phyloP scores from a whole-genome alignment of 2,329 filamentous ascomycete species.

The Colletotrichum liaoningense region DNA sequence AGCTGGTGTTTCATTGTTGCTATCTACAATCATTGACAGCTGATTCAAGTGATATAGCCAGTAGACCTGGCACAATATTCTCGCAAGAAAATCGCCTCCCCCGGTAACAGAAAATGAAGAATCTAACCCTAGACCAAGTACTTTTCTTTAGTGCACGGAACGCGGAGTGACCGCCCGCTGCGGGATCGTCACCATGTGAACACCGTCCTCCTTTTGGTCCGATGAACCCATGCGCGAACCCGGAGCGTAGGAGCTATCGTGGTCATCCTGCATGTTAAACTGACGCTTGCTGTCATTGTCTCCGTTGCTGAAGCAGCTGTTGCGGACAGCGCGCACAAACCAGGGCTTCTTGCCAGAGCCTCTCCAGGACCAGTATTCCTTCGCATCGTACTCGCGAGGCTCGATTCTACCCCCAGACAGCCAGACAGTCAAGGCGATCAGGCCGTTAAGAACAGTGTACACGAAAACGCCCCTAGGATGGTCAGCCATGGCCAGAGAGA shows the following conservation, averaged over 20 bases:
- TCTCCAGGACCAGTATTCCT: slow-evolving; percentile 68
- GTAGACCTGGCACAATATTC: slow-evolving; percentile 4
- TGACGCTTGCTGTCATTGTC: slow-evolving; percentile 40
- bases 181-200: slow-evolving; percentile 33
- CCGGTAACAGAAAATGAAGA: neutral
- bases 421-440: slow-evolving; percentile 58
- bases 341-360: slow-evolving; percentile 59
- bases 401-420: slow-evolving; percentile 55
- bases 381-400: slow-evolving; percentile 64
- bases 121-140: neutral
- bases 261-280: slow-evolving; percentile 35
- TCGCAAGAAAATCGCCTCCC: neutral
- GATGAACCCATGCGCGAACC: slow-evolving; percentile 33
- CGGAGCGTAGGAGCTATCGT: slow-evolving; percentile 33
- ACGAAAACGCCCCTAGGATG: slow-evolving; percentile 62
- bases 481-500: slow-evolving; percentile 4
- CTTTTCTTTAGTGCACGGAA: slow-evolving; percentile 25
- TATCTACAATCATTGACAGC: slow-evolving; percentile 30
- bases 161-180: slow-evolving; percentile 31
- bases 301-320: slow-evolving; percentile 39
- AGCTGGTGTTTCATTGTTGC: slow-evolving; percentile 2
- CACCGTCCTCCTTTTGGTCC: slow-evolving; percentile 34
- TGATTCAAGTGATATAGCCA: neutral
- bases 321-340: slow-evolving; percentile 54
- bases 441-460: slow-evolving; percentile 60